These are phyloP conservation scores for Chaetomidium leptoderma DNA, from an alignment of 495 filamentous ascomycete genomes.

Conservation along the genomic window DNA sequence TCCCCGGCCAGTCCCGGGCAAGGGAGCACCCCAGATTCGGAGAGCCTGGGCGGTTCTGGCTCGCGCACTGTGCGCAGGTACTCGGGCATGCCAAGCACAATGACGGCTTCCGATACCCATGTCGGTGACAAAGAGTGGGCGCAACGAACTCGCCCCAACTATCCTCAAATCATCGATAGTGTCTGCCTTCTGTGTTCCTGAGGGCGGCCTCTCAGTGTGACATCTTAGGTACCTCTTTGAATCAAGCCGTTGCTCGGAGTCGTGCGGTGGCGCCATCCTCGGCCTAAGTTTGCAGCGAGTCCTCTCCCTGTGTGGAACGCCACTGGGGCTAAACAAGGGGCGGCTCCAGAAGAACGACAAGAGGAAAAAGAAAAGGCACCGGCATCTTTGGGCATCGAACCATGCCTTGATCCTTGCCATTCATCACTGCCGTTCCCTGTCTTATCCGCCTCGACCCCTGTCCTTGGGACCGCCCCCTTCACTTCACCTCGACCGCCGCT, in stretches of 20 bases:
- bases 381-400: constrained; percentile 7
- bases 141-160: constrained; percentile 8
- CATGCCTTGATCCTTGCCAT: constrained; percentile 4
- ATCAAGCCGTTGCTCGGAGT: constrained; percentile 5
- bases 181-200: constrained; percentile 6
- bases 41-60: constrained; percentile 10
- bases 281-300: constrained; percentile 6
- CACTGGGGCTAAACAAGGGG: constrained; percentile 4
- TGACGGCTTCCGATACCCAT: constrained; percentile 16
- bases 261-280: constrained; percentile 1
- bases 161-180: constrained; percentile 20
- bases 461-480: not conserved
- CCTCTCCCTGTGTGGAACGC: not conserved
- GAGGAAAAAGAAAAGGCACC: constrained; percentile 6
- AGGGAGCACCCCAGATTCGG: constrained; percentile 22
- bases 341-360: not conserved
- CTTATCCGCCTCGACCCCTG: constrained; percentile 19
- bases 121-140: constrained; percentile 14
- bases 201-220: constrained; percentile 20
- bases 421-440: constrained; percentile 21
- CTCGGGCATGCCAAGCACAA: constrained; percentile 18
- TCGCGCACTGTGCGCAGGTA: constrained; percentile 34
- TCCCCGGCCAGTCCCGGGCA: constrained; percentile 26
- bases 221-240: constrained; percentile 9
- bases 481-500: constrained; percentile 1